Conservation (phyloP, 2,329 filamentous ascomycete species). For the Sordariomycetes sp. region DNA sequence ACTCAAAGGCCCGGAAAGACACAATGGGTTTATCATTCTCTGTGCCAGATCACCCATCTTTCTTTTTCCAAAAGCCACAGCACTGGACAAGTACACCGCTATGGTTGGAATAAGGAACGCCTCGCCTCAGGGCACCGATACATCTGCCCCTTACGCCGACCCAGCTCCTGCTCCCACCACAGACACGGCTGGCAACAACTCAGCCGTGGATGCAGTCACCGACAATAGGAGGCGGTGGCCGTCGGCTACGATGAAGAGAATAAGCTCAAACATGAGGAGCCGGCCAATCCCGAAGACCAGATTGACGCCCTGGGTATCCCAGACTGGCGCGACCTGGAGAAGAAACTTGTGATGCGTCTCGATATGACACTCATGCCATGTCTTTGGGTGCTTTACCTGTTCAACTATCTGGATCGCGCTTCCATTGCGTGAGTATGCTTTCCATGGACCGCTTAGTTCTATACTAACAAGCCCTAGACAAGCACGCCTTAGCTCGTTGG, state of each 20-base stretch:
- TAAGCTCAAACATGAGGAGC: neutral
- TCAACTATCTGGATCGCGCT: conserved; percentile 10
- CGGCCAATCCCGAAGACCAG: conserved; percentile 8
- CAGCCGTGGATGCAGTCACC: neutral
- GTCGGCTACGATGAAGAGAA: neutral
- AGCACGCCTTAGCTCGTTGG: conserved; percentile 10
- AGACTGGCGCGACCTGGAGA: conserved; percentile 10
- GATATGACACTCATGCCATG: conserved; percentile 11
- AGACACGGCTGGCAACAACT: neutral
- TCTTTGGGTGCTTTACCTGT: conserved; percentile 10
- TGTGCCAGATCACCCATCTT: no score
- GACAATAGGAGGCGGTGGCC: neutral
- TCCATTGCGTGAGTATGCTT: conserved; percentile 7
- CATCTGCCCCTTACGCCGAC: no score
- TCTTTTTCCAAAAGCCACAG: neutral
- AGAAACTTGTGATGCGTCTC: conserved; percentile 9
- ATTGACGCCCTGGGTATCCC: conserved; percentile 11
- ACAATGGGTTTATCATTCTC: neutral
- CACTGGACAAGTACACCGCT: neutral
- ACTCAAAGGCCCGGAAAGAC: neutral
- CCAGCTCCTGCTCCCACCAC: neutral
- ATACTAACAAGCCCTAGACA: conserved; percentile 8
- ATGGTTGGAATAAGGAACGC: neutral
- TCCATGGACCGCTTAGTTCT: neutral
- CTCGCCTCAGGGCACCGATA: neutral